A percentile compares a stretch with the other conserved stretches of the same genome.
Evolutionary conservation across 1,139 yeast species (phyloP).

Genomic region (Debaryomyces nepalensis): DNA sequence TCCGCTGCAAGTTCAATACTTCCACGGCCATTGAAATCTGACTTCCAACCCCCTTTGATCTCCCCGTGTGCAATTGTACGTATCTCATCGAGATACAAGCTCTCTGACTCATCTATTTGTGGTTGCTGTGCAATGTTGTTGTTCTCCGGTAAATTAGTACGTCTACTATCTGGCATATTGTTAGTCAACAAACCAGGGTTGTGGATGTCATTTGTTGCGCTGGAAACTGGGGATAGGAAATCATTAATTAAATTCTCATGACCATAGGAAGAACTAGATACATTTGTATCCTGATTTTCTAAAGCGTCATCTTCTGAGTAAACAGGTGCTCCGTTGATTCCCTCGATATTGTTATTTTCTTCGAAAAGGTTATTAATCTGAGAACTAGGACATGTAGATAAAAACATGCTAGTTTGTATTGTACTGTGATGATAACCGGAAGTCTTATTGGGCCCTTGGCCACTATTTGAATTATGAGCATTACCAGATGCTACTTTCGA

Average conservation of each 20-base stretch:
- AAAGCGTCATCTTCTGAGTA: constrained; percentile 1
- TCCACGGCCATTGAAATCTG: constrained; percentile 80
- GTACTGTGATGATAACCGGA: constrained; percentile 45
- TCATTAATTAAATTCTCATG: constrained; percentile 37
- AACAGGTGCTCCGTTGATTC: constrained; percentile 2
- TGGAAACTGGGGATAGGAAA: constrained; percentile 20
- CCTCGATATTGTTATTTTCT: constrained; percentile 1
- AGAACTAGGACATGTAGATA: constrained; percentile 18
- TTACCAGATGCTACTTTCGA: constrained; percentile 12
- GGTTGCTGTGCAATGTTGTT: not conserved
- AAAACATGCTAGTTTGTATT: constrained; percentile 35
- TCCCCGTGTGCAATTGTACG: constrained; percentile 79
- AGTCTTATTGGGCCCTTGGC: constrained; percentile 15
- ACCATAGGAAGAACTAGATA: constrained; percentile 30
- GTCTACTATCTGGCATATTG: not conserved
- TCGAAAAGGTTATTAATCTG: not conserved
- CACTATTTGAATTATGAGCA: constrained; percentile 10
- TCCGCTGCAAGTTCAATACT: constrained; percentile 76
- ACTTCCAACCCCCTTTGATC: constrained; percentile 90
- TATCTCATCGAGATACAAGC: constrained; percentile 69
- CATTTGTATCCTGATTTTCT: not conserved
- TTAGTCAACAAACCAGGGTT: not conserved
- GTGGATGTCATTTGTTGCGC: not conserved
- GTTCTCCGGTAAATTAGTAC: not conserved
- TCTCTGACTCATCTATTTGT: constrained; percentile 22